Conservation (phyloP, 1,139 yeast genomes). For the Pichia sp. region DNA sequence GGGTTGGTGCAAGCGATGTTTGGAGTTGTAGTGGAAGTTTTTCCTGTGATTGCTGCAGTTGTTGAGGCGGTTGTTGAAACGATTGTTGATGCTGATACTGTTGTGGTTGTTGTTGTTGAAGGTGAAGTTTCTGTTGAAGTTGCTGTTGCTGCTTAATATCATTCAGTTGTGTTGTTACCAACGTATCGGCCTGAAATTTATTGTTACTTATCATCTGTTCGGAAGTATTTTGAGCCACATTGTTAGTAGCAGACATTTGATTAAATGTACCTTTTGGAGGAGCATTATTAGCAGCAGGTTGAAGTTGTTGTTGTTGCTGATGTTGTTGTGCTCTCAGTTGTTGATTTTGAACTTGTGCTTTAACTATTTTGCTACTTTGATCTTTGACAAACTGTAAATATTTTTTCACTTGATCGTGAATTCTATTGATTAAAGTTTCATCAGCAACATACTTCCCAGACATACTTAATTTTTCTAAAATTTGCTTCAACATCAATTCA, state of each 20-base stretch:
- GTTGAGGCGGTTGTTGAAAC: not conserved
- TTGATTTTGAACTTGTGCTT: constrained; percentile 30
- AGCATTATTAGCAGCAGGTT: constrained; percentile 5
- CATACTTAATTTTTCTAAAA: constrained; percentile 59
- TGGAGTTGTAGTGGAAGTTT: too few species aligned
- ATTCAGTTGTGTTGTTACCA: constrained; percentile 2
- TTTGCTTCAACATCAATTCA: constrained; percentile 72
- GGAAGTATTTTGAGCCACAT: not conserved
- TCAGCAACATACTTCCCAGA: constrained; percentile 60
- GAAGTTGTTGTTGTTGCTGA: constrained; percentile 9
- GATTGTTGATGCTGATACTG: not conserved
- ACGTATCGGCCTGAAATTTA: not conserved
- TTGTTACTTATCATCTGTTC: not conserved
- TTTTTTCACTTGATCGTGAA: constrained; percentile 64
- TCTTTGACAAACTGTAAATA: constrained; percentile 69
- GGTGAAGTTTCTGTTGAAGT: not conserved
- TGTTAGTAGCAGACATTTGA: constrained; percentile 1
- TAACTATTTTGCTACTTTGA: constrained; percentile 32
- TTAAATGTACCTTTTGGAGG: constrained; percentile 19
- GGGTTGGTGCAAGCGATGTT: not conserved
- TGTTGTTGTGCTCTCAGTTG: constrained; percentile 4
- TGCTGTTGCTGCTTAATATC: not conserved
- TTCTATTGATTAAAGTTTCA: constrained; percentile 63
- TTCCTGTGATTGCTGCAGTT: constrained; percentile 2
- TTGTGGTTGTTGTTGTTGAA: constrained; percentile 1